These are phyloP conservation scores for Penicillium cosmopolitanum DNA, from an alignment of 495 filamentous ascomycete species.

Conservation along the genomic window DNA sequence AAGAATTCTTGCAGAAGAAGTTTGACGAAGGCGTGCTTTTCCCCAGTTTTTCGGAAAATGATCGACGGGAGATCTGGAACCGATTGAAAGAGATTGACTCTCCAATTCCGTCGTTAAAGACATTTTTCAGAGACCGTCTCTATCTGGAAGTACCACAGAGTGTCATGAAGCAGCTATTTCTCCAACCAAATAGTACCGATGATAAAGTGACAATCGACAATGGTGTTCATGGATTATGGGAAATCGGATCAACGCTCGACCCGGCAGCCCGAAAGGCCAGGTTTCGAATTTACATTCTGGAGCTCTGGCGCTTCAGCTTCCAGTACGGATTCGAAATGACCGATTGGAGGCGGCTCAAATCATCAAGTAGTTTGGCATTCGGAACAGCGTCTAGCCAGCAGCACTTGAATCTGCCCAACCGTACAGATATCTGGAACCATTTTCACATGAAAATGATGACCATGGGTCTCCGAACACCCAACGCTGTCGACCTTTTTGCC, in stretches of 20 bases:
- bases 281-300: background rate
- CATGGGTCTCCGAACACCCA: background rate
- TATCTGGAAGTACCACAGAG: slow-evolving; percentile 12
- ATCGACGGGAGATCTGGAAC: slow-evolving; percentile 5
- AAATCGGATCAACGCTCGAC: background rate
- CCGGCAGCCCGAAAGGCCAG: background rate
- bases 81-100: slow-evolving; percentile 10
- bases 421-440: background rate
- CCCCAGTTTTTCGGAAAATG: background rate
- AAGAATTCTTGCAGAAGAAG: background rate
- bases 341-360: background rate
- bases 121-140: slow-evolving; percentile 17
- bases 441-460: background rate
- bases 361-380: background rate
- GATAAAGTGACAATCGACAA: slow-evolving; percentile 8
- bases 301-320: slow-evolving; percentile 18
- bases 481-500: background rate
- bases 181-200: background rate
- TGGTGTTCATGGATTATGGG: slow-evolving; percentile 2
- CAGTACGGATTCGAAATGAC: slow-evolving; percentile 18
- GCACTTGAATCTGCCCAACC: background rate
- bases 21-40: slow-evolving; percentile 12
- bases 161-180: slow-evolving; percentile 10
- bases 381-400: background rate
- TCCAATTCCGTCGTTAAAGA: slow-evolving; percentile 13